Percentiles rank a stretch among this genome's conserved stretches.
Evolutionary conservation across 345 rosid genomes (phyloP).

Genomic region (Rhodomyrtus tomentosa): DNA sequence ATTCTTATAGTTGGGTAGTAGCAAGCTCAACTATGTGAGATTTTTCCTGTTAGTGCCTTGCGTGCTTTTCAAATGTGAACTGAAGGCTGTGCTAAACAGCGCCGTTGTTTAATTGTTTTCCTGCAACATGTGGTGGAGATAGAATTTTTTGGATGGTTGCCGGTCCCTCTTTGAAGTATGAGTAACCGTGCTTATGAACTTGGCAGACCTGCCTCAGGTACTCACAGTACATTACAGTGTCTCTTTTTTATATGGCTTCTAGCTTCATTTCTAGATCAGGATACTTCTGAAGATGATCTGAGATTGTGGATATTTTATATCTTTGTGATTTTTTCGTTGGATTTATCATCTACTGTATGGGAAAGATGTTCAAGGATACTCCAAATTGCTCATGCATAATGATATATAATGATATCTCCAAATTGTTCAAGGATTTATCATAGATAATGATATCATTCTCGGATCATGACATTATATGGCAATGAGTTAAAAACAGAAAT

Average conservation of each 20-base stretch:
- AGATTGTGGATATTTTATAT: background rate
- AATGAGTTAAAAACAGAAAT: background rate
- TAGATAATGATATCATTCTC: background rate
- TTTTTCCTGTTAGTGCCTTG: background rate
- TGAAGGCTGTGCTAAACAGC: background rate
- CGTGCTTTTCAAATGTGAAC: background rate
- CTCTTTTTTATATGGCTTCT: background rate
- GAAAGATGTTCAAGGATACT: background rate
- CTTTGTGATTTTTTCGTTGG: background rate
- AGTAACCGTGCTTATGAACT: constrained; percentile 36
- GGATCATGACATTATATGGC: background rate
- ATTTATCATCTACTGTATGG: background rate
- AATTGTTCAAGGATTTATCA: too few relatives aligned
- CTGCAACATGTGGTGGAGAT: background rate
- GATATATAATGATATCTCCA: too few relatives aligned
- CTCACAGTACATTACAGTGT: background rate
- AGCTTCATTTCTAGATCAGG: background rate
- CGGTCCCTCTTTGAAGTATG: constrained; percentile 38
- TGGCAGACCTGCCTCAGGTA: constrained; percentile 48
- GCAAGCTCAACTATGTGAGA: background rate
- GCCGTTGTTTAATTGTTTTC: background rate
- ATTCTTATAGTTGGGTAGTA: too few relatives aligned
- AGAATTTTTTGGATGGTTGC: constrained; percentile 30
- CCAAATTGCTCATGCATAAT: background rate
- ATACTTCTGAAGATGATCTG: background rate